phyloP scores from a whole-genome alignment of 2,329 filamentous ascomycete genomes.

The Colletotrichum simmondsii region DNA sequence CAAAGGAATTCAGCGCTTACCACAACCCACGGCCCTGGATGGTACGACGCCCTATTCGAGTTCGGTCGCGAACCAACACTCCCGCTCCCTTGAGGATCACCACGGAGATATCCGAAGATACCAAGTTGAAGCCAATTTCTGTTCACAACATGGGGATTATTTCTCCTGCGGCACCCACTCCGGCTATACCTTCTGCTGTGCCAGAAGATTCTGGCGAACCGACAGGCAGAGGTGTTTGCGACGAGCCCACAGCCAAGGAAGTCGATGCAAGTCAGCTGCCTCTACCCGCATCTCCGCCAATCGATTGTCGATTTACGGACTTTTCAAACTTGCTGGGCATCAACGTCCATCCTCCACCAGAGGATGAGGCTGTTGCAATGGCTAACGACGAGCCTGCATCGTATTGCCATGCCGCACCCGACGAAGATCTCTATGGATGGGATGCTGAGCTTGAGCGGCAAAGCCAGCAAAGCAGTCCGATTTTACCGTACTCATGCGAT shows the following conservation, averaged over 20 bases:
- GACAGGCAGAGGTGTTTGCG: neutral
- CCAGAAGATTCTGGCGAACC: neutral
- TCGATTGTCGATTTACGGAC: conserved; percentile 41
- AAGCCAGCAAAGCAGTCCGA: conserved; percentile 12
- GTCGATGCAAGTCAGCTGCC: conserved; percentile 6
- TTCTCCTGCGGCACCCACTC: neutral
- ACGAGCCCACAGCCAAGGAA: neutral
- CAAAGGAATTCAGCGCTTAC: conserved; percentile 52
- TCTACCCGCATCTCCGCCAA: neutral
- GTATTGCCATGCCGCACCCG: conserved; percentile 41
- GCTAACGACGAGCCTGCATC: conserved; percentile 43
- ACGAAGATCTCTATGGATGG: conserved; percentile 63
- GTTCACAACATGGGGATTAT: conserved; percentile 19
- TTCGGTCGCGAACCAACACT: conserved; percentile 40
- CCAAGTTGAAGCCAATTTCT: conserved; percentile 33
- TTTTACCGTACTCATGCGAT: neutral
- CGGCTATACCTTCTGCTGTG: neutral
- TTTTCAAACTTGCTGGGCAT: conserved; percentile 52
- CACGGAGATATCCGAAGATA: conserved; percentile 32
- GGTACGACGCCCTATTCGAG: conserved; percentile 37
- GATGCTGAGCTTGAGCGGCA: conserved; percentile 58
- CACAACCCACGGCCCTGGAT: conserved; percentile 36
- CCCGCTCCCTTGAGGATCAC: conserved; percentile 46
- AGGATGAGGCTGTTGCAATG: conserved; percentile 39
- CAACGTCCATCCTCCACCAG: conserved; percentile 43